Evolutionary conservation across 345 rosid species (phyloP), one percentile per base, ranked within the genome.

Genomic region (Pistacia atlantica): DNA sequence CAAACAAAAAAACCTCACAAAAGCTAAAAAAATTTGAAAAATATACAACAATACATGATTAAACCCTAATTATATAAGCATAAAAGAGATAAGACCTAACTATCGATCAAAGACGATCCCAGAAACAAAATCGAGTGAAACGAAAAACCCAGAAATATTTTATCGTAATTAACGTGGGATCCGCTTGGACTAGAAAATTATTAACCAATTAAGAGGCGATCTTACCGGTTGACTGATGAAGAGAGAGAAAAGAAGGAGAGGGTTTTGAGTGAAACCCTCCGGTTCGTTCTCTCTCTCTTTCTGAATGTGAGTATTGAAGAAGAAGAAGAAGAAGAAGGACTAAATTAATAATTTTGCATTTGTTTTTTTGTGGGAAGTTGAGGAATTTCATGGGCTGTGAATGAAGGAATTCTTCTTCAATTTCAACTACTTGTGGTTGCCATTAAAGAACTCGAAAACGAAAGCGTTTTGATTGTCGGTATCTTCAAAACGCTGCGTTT

Each of bases 161-260:
- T 38, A 6, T 38, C 5, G 42, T 38, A 38, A 38, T 28, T 17
- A 31, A 62, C n/a, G 33, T 31, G n/a, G n/a, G 60, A 62, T 62
- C 48, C 57, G 48, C 5, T 28, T 22, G 13, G 48, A 49, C 31
- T 73, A 25, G 31, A 25, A 38, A 13, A 25, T 45, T 8, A 59
- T 45, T 10, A 49, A 18, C 60, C 1, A 18, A 18, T 69, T 4
- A 17, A 52, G 2, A 6, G 28, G 25, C 11, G 45, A 61, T 73
- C 60, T 73, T 49, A 73, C 60, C 69, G 18, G 45, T 11, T 46
- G 42, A 60, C 10, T 33, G 65, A 54, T 13, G 55, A 11, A 2
- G 66, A 59, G 33, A 60, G 48, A 28, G 42, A 28, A 48, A 62
- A 73, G 56, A 37, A 49, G 11, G 60, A 31, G 51, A 52, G 75